These are phyloP conservation scores for Pseudogymnoascus sp. DNA, from an alignment of 2,329 filamentous ascomycete genomes.

Conservation along the genomic window DNA sequence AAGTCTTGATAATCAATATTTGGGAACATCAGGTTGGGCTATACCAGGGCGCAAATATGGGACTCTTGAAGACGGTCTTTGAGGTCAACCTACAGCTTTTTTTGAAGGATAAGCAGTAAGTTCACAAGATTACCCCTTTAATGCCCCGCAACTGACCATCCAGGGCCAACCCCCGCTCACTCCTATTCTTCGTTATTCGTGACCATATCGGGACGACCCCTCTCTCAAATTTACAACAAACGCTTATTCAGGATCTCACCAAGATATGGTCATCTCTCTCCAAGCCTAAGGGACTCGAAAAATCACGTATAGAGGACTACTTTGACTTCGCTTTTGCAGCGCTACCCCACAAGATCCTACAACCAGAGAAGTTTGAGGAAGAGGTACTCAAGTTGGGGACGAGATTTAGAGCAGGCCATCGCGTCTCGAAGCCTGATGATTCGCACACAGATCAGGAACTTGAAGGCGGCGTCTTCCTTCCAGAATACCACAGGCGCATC, in stretches of 20 bases:
- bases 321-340: constrained; percentile 98
- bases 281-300: constrained; percentile 82
- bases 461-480: constrained; percentile 74
- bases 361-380: constrained; percentile 78
- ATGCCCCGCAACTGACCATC: constrained; percentile 20
- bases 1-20: constrained; percentile 96
- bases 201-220: constrained; percentile 92
- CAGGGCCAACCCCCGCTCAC: constrained; percentile 77
- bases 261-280: constrained; percentile 91
- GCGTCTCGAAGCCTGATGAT: constrained; percentile 53
- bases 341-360: constrained; percentile 91
- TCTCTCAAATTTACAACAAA: constrained; percentile 80
- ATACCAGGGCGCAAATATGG: constrained; percentile 99
- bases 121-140: constrained; percentile 15
- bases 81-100: constrained; percentile 98
- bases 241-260: constrained; percentile 78
- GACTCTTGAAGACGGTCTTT: constrained; percentile 94
- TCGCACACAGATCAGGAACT: constrained; percentile 60
- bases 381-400: constrained; percentile 73
- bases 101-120: constrained; percentile 85
- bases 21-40: constrained; percentile 98
- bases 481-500: constrained; percentile 92
- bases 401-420: constrained; percentile 75
- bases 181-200: constrained; percentile 97
- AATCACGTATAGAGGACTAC: constrained; percentile 87